A percentile compares a stretch with the other conserved stretches of the same genome.
Evolutionary conservation across 2,329 filamentous ascomycete genomes (phyloP).

Genomic region (Fonsecaea pedrosoi): DNA sequence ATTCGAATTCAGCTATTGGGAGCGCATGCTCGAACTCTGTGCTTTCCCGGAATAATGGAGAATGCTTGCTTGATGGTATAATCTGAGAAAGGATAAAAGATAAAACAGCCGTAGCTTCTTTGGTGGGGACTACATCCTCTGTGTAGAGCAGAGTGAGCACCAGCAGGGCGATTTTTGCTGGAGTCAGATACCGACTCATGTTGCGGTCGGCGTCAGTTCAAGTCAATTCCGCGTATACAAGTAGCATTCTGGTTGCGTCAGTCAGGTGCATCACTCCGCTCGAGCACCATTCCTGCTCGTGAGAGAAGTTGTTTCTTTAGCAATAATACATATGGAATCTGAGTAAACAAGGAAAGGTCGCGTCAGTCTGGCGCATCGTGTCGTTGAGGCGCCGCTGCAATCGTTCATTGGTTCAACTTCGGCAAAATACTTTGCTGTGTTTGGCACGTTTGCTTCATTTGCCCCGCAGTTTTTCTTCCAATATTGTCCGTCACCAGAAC

Average conservation of each 20-base stretch:
- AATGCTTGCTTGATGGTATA: slow-evolving; percentile 53
- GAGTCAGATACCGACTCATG: slow-evolving; percentile 86
- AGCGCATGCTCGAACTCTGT: slow-evolving; percentile 25
- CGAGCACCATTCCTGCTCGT: neutral
- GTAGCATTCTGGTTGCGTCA: neutral
- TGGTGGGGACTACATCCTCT: slow-evolving; percentile 70
- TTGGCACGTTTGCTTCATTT: slow-evolving; percentile 8
- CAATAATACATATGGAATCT: neutral
- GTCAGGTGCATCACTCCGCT: neutral
- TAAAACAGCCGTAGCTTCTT: slow-evolving; percentile 75
- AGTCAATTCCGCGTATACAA: neutral
- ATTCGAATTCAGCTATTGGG: slow-evolving; percentile 56
- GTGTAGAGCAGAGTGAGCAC: slow-evolving; percentile 82
- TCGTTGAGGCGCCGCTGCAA: neutral
- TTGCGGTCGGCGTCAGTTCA: neutral
- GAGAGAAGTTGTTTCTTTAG: neutral
- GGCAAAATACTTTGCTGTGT: neutral
- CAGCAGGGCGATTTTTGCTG: slow-evolving; percentile 83
- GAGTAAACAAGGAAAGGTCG: neutral
- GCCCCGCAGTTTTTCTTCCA: neutral
- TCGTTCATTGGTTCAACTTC: neutral
- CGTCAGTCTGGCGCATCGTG: neutral
- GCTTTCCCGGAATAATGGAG: slow-evolving; percentile 37
- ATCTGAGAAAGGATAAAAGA: slow-evolving; percentile 79
- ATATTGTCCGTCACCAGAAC: neutral